Conservation (phyloP, 768 basidiomycete species). For the Epithele typhae region DNA sequence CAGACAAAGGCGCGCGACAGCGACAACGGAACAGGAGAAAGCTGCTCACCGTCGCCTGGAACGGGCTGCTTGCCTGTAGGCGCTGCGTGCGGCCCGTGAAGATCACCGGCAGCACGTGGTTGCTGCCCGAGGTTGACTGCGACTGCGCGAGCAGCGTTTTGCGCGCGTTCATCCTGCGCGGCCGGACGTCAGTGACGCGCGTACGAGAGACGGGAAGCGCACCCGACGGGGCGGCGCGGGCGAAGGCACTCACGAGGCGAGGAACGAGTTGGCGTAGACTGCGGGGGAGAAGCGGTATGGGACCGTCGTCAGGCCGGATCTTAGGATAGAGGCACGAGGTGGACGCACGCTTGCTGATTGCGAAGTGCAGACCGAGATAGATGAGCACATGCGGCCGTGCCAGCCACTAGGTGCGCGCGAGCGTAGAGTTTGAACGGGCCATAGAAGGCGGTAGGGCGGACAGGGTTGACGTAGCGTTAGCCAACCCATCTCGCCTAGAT, state of each 20-base stretch:
- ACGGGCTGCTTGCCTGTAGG: slow-evolving; percentile 1
- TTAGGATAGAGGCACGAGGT: not conserved
- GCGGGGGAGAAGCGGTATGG: not conserved
- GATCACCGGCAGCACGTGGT: slow-evolving; percentile 13
- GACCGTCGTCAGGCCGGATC: not conserved
- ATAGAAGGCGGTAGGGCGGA: not conserved
- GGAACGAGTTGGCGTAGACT: slow-evolving; percentile 27
- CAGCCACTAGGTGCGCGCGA: slow-evolving; percentile 17
- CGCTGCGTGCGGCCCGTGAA: slow-evolving; percentile 8
- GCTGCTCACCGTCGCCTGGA: slow-evolving; percentile 3
- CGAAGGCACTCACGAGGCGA: slow-evolving; percentile 20
- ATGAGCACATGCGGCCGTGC: slow-evolving; percentile 20
- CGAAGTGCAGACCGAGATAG: slow-evolving; percentile 25
- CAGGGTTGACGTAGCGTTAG: not conserved
- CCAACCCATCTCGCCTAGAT: not conserved
- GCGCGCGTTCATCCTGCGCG: slow-evolving; percentile 20
- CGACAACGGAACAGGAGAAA: too few species aligned
- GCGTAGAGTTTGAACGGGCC: not conserved
- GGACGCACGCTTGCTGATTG: slow-evolving; percentile 26
- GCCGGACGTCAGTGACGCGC: not conserved
- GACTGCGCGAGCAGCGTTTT: slow-evolving; percentile 15
- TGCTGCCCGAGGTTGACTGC: slow-evolving; percentile 4
- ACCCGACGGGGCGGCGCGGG: not conserved
- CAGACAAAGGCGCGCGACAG: too few species aligned
- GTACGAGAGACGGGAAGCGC: not conserved